Conservation (phyloP, 106 monocot species). For the Alisma plantagoaquatica region DNA sequence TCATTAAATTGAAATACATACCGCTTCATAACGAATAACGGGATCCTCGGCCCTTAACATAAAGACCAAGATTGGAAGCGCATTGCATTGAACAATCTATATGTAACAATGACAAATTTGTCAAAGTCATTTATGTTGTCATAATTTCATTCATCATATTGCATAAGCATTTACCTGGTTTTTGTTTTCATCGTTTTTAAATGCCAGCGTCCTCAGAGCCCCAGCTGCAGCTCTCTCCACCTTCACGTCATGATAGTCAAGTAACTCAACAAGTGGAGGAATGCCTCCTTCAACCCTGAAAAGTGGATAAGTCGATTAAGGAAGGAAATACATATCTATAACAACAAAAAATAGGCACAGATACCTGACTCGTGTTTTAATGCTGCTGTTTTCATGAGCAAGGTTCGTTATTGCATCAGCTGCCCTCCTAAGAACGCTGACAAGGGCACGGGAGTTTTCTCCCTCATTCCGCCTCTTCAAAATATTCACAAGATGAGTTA, state of each 20-base stretch:
- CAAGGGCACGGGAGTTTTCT: slow-evolving; percentile 43
- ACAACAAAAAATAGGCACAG: neutral
- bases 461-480: slow-evolving; percentile 58
- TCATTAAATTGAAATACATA: slow-evolving; percentile 19
- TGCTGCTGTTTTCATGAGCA: slow-evolving; percentile 96
- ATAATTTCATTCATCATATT: too few species aligned
- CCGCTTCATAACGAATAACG: slow-evolving; percentile 51
- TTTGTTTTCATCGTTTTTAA: slow-evolving; percentile 99
- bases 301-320: neutral
- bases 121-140: too few species aligned
- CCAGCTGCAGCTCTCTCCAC: slow-evolving; percentile 97
- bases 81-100: slow-evolving; percentile 90
- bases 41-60: slow-evolving; percentile 24
- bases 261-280: slow-evolving; percentile 91
- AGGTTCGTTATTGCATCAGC: slow-evolving; percentile 99
- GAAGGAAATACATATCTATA: neutral
- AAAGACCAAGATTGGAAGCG: slow-evolving; percentile 27
- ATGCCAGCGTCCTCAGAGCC: slow-evolving; percentile 89
- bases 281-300: slow-evolving; percentile 89
- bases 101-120: too few species aligned
- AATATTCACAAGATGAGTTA: slow-evolving; percentile 76
- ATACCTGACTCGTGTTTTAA: slow-evolving; percentile 92
- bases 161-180: slow-evolving; percentile 56
- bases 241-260: slow-evolving; percentile 82
- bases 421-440: slow-evolving; percentile 80